A percentile compares a stretch with the other conserved stretches of the same genome.
Conservation (phyloP, 2,329 filamentous ascomycete genomes). For the Basipetospora chlamydospora region DNA sequence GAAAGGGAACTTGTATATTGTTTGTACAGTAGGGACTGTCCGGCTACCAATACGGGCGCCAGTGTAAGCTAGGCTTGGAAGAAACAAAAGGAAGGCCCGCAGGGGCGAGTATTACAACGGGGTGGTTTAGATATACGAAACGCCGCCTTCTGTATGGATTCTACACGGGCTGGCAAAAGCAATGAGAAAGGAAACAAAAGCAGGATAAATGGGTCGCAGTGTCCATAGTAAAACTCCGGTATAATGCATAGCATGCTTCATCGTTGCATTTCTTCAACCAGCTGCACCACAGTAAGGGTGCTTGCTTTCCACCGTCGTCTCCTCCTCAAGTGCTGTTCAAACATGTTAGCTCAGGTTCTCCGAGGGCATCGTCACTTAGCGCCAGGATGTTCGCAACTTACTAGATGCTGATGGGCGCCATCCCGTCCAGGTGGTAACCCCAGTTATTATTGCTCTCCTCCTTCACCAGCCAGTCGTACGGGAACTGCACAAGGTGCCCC, state of each 20-base stretch:
- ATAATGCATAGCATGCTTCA: background rate
- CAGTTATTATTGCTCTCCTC: conserved; percentile 92
- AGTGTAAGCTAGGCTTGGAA: background rate
- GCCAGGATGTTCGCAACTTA: no score
- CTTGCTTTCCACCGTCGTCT: background rate
- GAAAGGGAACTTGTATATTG: conserved; percentile 7
- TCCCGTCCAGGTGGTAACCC: conserved; percentile 91
- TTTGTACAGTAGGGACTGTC: conserved; percentile 11
- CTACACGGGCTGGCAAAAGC: background rate
- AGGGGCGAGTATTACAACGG: background rate
- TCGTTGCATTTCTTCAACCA: no score
- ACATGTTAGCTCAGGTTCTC: background rate
- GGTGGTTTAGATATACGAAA: no score
- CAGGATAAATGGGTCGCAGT: background rate
- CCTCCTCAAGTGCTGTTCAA: background rate
- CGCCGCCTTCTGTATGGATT: no score
- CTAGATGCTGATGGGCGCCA: conserved; percentile 96
- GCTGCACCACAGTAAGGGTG: no score
- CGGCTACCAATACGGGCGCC: no score
- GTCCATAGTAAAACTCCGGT: background rate
- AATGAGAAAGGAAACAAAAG: background rate
- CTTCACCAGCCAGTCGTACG: conserved; percentile 86
- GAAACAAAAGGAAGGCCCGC: background rate
- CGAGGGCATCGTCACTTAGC: no score
- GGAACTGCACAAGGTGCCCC: conserved; percentile 80